Percentiles rank a stretch among this genome's conserved stretches.
phyloP scores from a whole-genome alignment of 148 eudicot species.

The Rhododendron simsii region DNA sequence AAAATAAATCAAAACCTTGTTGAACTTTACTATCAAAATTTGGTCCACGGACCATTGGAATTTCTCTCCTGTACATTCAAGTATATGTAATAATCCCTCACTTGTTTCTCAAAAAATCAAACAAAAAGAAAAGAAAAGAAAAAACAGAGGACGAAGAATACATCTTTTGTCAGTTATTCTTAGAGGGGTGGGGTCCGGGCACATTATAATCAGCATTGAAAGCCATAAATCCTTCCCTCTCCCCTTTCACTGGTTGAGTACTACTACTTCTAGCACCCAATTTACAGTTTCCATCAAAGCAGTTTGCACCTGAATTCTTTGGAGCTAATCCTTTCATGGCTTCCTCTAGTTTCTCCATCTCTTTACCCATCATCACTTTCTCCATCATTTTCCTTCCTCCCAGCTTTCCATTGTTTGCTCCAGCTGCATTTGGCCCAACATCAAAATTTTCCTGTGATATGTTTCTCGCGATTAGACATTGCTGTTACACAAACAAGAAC shows the following conservation, averaged over 20 bases:
- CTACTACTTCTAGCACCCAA: background rate
- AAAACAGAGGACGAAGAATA: background rate
- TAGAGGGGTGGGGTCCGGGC: conserved; percentile 35
- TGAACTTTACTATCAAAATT: background rate
- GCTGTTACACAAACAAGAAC: background rate
- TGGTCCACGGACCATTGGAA: conserved; percentile 1
- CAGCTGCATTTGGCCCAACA: background rate
- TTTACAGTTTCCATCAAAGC: conserved; percentile 15
- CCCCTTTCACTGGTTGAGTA: conserved; percentile 4
- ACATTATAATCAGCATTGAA: conserved; percentile 30
- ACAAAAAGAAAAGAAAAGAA: background rate
- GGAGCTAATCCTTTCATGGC: background rate
- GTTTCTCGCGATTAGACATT: background rate
- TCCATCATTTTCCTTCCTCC: conserved; percentile 31
- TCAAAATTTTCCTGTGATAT: background rate
- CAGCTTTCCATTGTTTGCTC: background rate
- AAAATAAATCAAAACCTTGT: background rate
- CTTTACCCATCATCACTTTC: background rate
- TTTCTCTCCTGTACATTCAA: conserved; percentile 17
- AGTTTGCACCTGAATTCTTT: conserved; percentile 27
- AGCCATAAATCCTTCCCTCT: conserved; percentile 12
- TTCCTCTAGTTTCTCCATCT: background rate
- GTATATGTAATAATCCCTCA: conserved; percentile 8
- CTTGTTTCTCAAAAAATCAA: background rate
- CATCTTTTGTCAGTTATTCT: conserved; percentile 20